Base-by-base conservation (phyloP, 2,329 filamentous ascomycete species). In the Sporothrix pallida region DNA sequence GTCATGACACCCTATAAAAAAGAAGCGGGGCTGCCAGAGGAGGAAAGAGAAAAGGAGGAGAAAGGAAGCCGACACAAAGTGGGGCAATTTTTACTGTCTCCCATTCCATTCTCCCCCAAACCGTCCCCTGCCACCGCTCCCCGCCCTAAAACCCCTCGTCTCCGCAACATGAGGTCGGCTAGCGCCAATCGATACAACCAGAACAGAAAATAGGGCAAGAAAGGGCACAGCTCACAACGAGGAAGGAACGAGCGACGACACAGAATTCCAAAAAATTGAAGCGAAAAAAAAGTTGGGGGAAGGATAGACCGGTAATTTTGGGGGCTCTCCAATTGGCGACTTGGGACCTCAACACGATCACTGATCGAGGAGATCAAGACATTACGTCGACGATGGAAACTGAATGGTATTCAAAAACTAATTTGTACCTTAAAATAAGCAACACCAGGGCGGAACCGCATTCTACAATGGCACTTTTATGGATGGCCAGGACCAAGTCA, bases 141-240 rank as follows among this genome's bases (percentile, higher is more conserved):
- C 62, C 73, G 44, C 73, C 62, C 62, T 31, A n/a, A 73, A 56
- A 50, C 72, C 73, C 70, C 70, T 72, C 70, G 60, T 72, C 73
- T 74, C 73, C 73, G 65, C 73, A 72, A 72, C 52, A 17, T 26
- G 13, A 46, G 37, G 54, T 71, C 31, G 31, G n/a, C 42, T 48
- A 65, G 42, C 42, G 42, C 42, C 62, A 44, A 44, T 67, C n/a
- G 42, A 37, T 5, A 37, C 31, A 37, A 7, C 31, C 31, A 37
- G 23, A 37, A 37, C 31, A 37, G 31, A 37, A 37, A 37, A 7
- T 20, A 10, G 42, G 37, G 37, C 6, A 46, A 23, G 37, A 2
- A 46, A 23, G 37, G 42, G 42, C n/a, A 65, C 44, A 48, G 31
- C 7, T 37, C 31, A 67, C 42, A 44, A 10, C 20, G 42, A n/a